Percentiles rank a stretch among this genome's conserved stretches.
phyloP scores from a whole-genome alignment of 2,329 filamentous ascomycete species.

The Pseudogymnoascus sp. region DNA sequence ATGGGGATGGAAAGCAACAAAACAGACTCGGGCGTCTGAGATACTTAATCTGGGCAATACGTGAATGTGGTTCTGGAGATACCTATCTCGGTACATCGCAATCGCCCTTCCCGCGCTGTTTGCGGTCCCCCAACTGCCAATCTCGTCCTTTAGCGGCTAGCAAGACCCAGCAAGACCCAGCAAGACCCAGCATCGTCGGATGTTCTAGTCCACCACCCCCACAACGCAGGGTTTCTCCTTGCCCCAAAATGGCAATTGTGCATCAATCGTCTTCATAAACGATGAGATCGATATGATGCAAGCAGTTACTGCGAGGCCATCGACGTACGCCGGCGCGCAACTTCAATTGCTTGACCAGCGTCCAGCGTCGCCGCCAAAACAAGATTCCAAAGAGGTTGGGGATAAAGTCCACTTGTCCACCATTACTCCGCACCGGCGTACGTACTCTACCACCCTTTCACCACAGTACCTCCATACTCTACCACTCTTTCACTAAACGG shows the following conservation, averaged over 20 bases:
- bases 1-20: not conserved
- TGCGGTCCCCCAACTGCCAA: not conserved
- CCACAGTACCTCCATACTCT: not conserved
- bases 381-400: not conserved
- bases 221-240: not conserved
- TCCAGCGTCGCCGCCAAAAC: not conserved
- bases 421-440: not conserved
- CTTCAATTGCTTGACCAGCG: not conserved
- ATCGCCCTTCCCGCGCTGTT: not conserved
- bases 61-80: not conserved
- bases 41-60: not conserved
- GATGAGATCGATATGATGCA: conserved; percentile 3
- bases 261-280: not conserved
- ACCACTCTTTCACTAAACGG: not conserved
- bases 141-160: not conserved
- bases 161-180: not conserved
- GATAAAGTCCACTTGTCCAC: not conserved
- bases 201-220: not conserved
- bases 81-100: not conserved
- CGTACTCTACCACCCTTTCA: not conserved
- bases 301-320: not conserved
- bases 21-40: not conserved
- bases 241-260: conserved; percentile 1
- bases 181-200: not conserved
- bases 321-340: not conserved